These are phyloP conservation scores for Phytophthora cactorum DNA, from an alignment of 352 stramenopile genomes.

Conservation along the genomic window DNA sequence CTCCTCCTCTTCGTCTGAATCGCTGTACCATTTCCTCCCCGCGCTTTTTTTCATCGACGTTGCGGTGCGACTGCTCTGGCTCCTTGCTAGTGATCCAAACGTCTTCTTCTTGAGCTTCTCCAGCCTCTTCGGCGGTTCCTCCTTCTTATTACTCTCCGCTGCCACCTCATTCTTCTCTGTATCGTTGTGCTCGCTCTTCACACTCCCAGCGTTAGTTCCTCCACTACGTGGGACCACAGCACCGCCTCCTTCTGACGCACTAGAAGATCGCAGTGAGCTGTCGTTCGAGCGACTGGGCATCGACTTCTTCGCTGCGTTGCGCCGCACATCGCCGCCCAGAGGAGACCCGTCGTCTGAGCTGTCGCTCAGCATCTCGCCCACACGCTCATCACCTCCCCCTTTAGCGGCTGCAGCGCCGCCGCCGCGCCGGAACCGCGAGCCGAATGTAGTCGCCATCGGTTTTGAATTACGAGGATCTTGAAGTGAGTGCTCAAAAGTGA, in stretches of 20 bases:
- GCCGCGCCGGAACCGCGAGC: conserved; percentile 44
- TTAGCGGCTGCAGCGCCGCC: conserved; percentile 12
- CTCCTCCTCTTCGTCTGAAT: conserved; percentile 52
- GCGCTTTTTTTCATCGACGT: conserved; percentile 33
- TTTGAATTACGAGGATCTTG: conserved; percentile 4
- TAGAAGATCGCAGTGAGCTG: conserved; percentile 27
- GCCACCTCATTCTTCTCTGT: conserved; percentile 4
- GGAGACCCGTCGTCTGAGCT: conserved; percentile 54
- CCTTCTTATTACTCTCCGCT: conserved; percentile 13
- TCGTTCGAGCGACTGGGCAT: conserved; percentile 14
- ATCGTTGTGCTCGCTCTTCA: conserved; percentile 10
- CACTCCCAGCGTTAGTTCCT: conserved; percentile 6
- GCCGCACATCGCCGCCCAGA: conserved; percentile 26
- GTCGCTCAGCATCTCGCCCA: conserved; percentile 70
- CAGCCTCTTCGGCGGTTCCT: conserved; percentile 8
- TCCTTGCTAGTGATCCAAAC: conserved; percentile 16
- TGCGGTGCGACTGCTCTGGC: conserved; percentile 22
- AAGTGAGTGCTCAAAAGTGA: conserved; percentile 1
- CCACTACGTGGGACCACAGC: conserved; percentile 11
- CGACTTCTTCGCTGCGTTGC: conserved; percentile 19
- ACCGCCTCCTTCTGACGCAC: conserved; percentile 19
- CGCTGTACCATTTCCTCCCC: conserved; percentile 60
- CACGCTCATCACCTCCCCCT: conserved; percentile 31
- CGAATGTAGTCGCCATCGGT: conserved; percentile 27
- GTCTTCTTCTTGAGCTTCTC: conserved; percentile 24